Conservation (phyloP, 306 rosid species). For the Vigna trinervia region DNA sequence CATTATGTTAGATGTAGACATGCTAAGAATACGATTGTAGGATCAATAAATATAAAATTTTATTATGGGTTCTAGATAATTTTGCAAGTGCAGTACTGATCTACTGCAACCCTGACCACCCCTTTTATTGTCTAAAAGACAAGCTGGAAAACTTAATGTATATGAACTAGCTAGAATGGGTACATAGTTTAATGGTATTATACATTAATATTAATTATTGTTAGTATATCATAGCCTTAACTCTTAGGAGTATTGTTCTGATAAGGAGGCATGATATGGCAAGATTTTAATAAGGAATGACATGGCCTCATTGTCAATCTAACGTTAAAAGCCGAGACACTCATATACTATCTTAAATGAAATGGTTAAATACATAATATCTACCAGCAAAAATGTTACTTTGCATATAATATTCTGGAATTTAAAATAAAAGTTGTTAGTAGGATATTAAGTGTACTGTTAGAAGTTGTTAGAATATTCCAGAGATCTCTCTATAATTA, state of each 20-base stretch:
- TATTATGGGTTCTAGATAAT: neutral
- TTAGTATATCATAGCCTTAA: neutral
- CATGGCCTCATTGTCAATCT: neutral
- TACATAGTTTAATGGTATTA: neutral
- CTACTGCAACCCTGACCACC: neutral
- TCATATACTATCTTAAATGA: neutral
- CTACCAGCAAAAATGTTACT: no score
- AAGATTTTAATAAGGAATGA: neutral
- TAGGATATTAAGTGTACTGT: no score
- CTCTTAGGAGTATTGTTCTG: neutral
- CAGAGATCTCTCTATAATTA: no score
- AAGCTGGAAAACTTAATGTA: neutral
- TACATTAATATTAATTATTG: neutral
- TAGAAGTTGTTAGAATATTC: no score
- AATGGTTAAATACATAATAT: no score
- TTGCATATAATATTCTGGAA: no score
- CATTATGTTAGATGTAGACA: neutral
- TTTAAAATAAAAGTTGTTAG: no score
- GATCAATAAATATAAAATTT: neutral
- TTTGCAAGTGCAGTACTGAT: neutral
- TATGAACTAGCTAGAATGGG: no score
- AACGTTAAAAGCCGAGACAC: neutral
- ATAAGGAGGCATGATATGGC: neutral
- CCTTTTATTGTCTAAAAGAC: neutral
- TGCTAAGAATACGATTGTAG: neutral